A percentile compares a stretch with the other conserved stretches of the same genome.
These are phyloP conservation scores for Blastomyces emzantsi DNA, from an alignment of 2,329 filamentous ascomycete genomes.

Conservation along the genomic window DNA sequence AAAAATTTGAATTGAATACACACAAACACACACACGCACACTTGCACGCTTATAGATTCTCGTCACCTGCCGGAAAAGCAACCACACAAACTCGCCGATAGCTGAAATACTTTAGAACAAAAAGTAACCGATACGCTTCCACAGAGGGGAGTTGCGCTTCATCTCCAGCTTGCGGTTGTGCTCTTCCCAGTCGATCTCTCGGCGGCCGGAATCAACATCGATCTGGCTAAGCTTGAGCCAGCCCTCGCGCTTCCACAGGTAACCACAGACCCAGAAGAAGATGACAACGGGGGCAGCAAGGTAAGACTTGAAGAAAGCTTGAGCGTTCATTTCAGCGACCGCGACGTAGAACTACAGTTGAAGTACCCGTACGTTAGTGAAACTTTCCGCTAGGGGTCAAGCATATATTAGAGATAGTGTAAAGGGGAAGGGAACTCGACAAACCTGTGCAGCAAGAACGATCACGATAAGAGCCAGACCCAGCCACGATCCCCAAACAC, in stretches of 20 bases:
- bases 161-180: conserved; percentile 41
- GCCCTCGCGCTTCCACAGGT: conserved; percentile 55
- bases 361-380: neutral
- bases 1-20: neutral
- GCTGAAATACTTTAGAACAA: conserved; percentile 12
- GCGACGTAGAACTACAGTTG: conserved; percentile 22
- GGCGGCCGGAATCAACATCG: conserved; percentile 57
- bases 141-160: conserved; percentile 10
- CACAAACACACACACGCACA: neutral
- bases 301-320: conserved; percentile 26
- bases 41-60: neutral
- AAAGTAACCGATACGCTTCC: conserved; percentile 13
- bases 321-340: conserved; percentile 20
- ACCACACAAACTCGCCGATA: neutral
- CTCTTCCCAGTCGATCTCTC: conserved; percentile 56
- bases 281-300: conserved; percentile 24
- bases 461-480: conserved; percentile 48
- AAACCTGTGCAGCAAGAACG: conserved; percentile 43
- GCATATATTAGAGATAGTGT: neutral
- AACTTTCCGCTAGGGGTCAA: neutral
- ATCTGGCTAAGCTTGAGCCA: conserved; percentile 54
- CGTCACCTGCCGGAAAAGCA: neutral
- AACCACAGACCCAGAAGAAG: conserved; percentile 48
- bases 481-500: conserved; percentile 52
- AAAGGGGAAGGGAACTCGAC: conserved; percentile 6